These are phyloP conservation scores for Fusarium ambrosium DNA, from an alignment of 2,329 filamentous ascomycete species.

Conservation along the genomic window DNA sequence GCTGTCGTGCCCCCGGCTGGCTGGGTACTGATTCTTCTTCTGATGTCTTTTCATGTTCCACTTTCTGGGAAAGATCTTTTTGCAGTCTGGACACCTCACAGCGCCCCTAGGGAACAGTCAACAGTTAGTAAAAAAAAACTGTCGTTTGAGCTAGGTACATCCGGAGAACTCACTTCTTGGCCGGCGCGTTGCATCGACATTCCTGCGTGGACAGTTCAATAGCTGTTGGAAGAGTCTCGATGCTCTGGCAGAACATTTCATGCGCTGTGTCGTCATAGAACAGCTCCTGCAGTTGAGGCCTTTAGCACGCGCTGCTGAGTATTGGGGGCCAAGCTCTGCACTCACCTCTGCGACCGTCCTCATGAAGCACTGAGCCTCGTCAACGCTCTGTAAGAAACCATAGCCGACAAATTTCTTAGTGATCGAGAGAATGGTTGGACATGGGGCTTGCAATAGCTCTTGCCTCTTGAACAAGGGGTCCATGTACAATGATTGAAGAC, in stretches of 20 bases:
- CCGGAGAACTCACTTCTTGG: no score
- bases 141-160: no score
- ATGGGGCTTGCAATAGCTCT: neutral
- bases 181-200: neutral
- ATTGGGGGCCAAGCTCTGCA: neutral
- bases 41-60: neutral
- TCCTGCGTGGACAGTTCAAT: neutral
- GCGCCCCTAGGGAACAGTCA: neutral
- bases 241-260: neutral
- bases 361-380: neutral
- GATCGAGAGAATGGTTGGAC: fast-evolving
- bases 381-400: neutral
- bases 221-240: neutral
- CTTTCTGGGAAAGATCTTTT: neutral
- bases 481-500: neutral
- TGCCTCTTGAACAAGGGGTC: neutral
- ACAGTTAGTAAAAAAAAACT: no score
- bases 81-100: neutral
- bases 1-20: neutral
- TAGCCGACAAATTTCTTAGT: neutral
- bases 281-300: neutral
- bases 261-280: neutral
- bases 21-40: neutral
- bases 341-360: neutral
- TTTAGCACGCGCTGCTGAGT: neutral